Evolutionary conservation across 2,329 filamentous ascomycete genomes (phyloP), one percentile per base, ranked within the genome.

Genomic region (Arthrobotrys conoides): DNA sequence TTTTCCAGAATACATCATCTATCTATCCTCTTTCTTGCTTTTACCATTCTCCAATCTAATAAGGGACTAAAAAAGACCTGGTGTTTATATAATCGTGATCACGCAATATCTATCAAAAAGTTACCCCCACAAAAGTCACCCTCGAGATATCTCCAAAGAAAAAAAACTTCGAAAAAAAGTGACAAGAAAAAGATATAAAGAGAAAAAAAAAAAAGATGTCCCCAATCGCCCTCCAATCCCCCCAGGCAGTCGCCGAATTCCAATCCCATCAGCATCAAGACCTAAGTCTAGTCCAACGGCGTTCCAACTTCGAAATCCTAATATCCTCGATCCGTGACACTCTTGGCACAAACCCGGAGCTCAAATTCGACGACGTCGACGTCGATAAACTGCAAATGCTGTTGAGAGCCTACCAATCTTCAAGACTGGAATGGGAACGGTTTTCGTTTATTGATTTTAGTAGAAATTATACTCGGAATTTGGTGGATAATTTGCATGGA

Each of bases 401-500:
- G 70, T 90, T 91, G 89, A 83, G 87, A 66, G 83, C 84, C 10
- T 91, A 91, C 82, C 81, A 84, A 5, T 90, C 89, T 5, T 84
- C 88, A 33, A 84, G 87, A 67, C 81, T 83, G 8, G 89, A 91
- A 71, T 91, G 90, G 90, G 82, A 83, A 46, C 84, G 84, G 63
- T 91, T 89, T 82, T 88, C 88, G 4, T 85, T 89, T 70, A 85
- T 85, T 9, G 88, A 90, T 82, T 69, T 83, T 6, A 87, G 85
- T 75, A 85, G 87, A 80, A 85, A 86, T 5, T 91, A 91, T 82
- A 91, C 90, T 3, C 85, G 90, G 55, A 91, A 91, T 80, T 85
- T 91, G 6, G 89, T 91, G 3, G 89, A 91, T 81, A 87, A 88
- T 81, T 88, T 89, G 12, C 91, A 91, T 81, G 89, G 89, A 55